phyloP scores from a whole-genome alignment of 352 stramenopile species.

The Nothophytophthora sp. region DNA sequence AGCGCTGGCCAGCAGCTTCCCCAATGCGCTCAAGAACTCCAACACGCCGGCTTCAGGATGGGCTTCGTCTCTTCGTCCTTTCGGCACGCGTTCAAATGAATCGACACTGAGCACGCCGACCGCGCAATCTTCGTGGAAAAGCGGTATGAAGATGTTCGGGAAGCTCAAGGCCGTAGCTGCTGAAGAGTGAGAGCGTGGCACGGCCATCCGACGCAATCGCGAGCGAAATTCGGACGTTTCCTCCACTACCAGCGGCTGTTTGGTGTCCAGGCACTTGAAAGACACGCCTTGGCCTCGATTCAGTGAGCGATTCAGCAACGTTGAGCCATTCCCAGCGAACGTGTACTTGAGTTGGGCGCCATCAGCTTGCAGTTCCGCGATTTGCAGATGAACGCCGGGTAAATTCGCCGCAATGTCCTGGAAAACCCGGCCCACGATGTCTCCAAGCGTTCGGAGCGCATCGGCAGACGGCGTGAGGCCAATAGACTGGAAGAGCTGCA shows the following conservation, averaged over 20 bases:
- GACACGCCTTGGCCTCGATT: slow-evolving; percentile 54
- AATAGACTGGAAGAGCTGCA: slow-evolving; percentile 31
- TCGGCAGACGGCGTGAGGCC: slow-evolving; percentile 55
- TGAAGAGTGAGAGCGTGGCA: slow-evolving; percentile 1
- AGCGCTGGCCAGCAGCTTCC: slow-evolving; percentile 39
- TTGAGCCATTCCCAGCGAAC: slow-evolving; percentile 47
- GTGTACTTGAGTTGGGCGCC: slow-evolving; percentile 52
- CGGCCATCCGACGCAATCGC: slow-evolving; percentile 32
- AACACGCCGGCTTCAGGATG: slow-evolving; percentile 69
- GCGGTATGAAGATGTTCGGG: slow-evolving; percentile 63
- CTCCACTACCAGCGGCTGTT: slow-evolving; percentile 37
- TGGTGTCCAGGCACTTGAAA: slow-evolving; percentile 55
- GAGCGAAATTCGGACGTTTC: slow-evolving; percentile 28
- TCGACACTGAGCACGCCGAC: slow-evolving; percentile 69
- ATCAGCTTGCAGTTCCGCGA: slow-evolving; percentile 54
- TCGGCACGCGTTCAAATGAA: slow-evolving; percentile 53
- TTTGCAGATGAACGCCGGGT: slow-evolving; percentile 52
- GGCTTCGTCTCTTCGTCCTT: slow-evolving; percentile 52
- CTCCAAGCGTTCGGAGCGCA: slow-evolving; percentile 43
- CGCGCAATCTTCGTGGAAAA: slow-evolving; percentile 63
- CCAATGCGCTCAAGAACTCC: slow-evolving; percentile 44
- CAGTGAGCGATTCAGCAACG: slow-evolving; percentile 19
- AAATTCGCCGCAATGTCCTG: slow-evolving; percentile 48
- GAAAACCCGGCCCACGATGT: slow-evolving; percentile 45
- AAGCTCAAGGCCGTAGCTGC: slow-evolving; percentile 18